Base-by-base conservation (phyloP, 129 eudicot species). In the Flaveria robusta region DNA sequence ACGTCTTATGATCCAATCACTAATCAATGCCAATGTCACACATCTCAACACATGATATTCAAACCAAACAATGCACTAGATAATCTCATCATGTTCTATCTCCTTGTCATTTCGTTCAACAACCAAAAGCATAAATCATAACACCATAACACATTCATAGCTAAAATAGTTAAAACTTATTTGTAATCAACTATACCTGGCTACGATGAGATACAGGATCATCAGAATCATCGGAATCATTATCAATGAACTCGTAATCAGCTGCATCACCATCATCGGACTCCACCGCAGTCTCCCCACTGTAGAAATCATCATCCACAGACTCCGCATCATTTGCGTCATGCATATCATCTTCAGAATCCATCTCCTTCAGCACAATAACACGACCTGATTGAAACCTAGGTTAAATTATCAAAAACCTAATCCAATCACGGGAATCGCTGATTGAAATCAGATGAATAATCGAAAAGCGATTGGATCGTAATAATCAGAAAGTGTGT, bases 281-380 rank as follows among this genome's bases (percentile, higher is more conserved):
- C 68, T 83, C 87, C 77, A 81, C 78, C 50, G 72, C 87, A 52
- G 87, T 86, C 68, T 86, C 96, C 23, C 92, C 92, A 81, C 96
- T 87, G 81, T 85, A 89, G 76, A 87, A 89, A 37, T 89, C 88
- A 20, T 90, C 96, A 46, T 91, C 97, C 2, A 83, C 19, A 7
- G 94, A 91, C 78, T 85, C 96, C 2, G 79, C 88, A 42, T 88
- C 92, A 70, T 86, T 86, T 47, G 91, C 94, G 26, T 90, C 96
- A 84, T 90, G 96, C 96, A 91, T 88, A 81, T 91, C 97, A 45
- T 91, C 97, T 63, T 86, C 95, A 1, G 95, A 91, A 47, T 88
- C 97, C 97, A 91, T 88, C 26, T 60, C 45, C 42, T 58, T 45
- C 60, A 43, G 46, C 71, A 60, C 73, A 37, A 64, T 22, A 31